Evolutionary conservation across 75 land plant species (phyloP), one percentile per base, ranked within the genome.

Genomic region (Chamaecyparis obtusa): DNA sequence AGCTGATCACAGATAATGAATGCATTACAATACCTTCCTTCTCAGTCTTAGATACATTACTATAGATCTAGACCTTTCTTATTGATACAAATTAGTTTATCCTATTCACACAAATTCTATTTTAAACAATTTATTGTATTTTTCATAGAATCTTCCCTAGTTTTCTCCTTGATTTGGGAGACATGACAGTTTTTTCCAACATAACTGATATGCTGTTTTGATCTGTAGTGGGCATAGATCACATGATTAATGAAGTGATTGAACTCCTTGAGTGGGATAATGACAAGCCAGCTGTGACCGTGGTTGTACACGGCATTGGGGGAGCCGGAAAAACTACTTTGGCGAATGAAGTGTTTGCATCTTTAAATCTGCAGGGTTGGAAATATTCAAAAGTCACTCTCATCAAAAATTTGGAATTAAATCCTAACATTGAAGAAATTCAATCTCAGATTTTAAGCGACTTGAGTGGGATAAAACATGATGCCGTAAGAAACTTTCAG

Each of bases 271-370:
- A 77, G 21, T 77, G 43, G 43, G 24, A 77, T 35, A 37, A 8
- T 39, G 24, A 77, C 21, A 37, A 16, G 3, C 16, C 36, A 35
- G 80, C 80, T 35, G 5, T 35, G 35, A 24, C 80, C 36, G 43
- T 77, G 21, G 39, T 77, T 16, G 39, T 77, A 19, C 80, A 77
- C 7, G 43, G 80, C 8, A 16, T 77, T 3, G 80, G 80, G 3
- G 80, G 80, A 17, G 39, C 39, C 9, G 80, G 80, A 37, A 77
- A 77, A 77, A 77, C 80, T 43, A 77, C 80, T 17, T 35, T 77
- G 21, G 80, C 80, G 5, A 35, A 77, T 77, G 43, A 36, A 17
- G 80, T 77, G 8, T 77, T 35, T 14, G 80, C 80, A 77, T 17
- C 41, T 35, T 39, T 77, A 5, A 35, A 77, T 39, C 36, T 77